Evolutionary conservation across 768 basidiomycete genomes (phyloP), one percentile per base, ranked within the genome.

Genomic region (Agaricus blazei): DNA sequence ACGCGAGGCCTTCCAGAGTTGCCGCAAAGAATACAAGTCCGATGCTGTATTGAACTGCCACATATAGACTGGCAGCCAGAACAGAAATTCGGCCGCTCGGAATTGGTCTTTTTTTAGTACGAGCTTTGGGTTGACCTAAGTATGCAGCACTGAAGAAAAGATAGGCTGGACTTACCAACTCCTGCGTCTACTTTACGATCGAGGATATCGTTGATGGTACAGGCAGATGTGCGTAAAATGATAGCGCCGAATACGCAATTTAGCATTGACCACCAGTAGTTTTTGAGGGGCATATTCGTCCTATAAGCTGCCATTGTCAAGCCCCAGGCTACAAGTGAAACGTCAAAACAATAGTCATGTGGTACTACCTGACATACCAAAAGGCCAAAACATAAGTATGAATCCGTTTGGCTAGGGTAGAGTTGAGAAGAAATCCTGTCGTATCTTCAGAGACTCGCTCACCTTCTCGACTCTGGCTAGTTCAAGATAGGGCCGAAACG

Each of bases 201-300:
- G 50, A 79, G 74, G 15, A 83, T 81, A 56, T 83, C 81, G 56
- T 83, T 82, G 31, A 81, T 67, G 2, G 80, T 79, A 59, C 80
- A 81, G 1, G 79, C 81, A 1, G 80, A 78, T 51, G 75, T 68
- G 36, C 75, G 74, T 31, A 80, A 45, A 29, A 67, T 48, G 56
- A 79, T 73, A 0, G 78, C 75, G 3, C 69, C 70, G 31, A 76
- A 49, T 2, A 75, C 58, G 52, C 66, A 75, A 43, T 71, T 67
- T 8, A 68, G 38, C 9, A 79, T 60, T 46, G 67, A 54, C 8
- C 59, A 28, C 26, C 59, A 57, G 53, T 79, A 78, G 23, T 37
- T 55, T 9, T 60, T 43, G 11, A 71, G 54, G 4, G 73, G 66
- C 2, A 77, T 66, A 7, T 62, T 54, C 11, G 60, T 67, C 12